A percentile compares a stretch with the other conserved stretches of the same genome.
phyloP scores from a whole-genome alignment of 371 early-diverging fungal genomes.

The Parasitella parasitica region DNA sequence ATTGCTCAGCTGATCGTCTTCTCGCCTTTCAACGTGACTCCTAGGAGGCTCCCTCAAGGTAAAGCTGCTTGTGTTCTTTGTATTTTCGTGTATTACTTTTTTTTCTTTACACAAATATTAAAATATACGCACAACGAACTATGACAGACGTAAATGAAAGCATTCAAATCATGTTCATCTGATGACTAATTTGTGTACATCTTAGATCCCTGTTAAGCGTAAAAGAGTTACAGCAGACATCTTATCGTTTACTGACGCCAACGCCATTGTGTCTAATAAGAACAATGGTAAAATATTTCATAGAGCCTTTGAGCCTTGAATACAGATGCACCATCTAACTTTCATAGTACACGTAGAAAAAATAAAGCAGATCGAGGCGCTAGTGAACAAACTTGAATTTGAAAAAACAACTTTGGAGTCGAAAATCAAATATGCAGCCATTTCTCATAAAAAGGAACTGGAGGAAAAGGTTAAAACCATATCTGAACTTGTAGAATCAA shows the following conservation, averaged over 20 bases:
- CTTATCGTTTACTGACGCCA: background rate
- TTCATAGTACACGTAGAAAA: background rate
- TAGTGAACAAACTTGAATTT: background rate
- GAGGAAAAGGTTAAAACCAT: background rate
- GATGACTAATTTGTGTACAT: too few relatives aligned
- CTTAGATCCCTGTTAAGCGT: background rate
- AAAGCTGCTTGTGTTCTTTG: too few relatives aligned
- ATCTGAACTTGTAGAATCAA: background rate
- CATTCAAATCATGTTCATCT: too few relatives aligned
- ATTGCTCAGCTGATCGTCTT: too few relatives aligned
- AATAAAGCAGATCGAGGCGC: background rate
- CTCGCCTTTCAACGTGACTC: too few relatives aligned
- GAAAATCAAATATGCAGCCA: background rate
- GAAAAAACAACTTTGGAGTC: background rate
- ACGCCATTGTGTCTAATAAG: background rate
- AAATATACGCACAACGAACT: too few relatives aligned
- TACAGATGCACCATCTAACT: background rate
- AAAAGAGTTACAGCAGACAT: background rate
- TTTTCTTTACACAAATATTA: too few relatives aligned
- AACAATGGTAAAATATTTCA: background rate
- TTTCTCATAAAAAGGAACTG: background rate
- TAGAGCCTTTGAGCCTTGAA: background rate
- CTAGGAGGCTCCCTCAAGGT: too few relatives aligned
- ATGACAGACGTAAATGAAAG: too few relatives aligned
- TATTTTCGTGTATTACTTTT: too few relatives aligned